Percentiles rank a stretch among this genome's conserved stretches.
Conservation (phyloP, 352 stramenopile genomes). For the Pythium sp. region DNA sequence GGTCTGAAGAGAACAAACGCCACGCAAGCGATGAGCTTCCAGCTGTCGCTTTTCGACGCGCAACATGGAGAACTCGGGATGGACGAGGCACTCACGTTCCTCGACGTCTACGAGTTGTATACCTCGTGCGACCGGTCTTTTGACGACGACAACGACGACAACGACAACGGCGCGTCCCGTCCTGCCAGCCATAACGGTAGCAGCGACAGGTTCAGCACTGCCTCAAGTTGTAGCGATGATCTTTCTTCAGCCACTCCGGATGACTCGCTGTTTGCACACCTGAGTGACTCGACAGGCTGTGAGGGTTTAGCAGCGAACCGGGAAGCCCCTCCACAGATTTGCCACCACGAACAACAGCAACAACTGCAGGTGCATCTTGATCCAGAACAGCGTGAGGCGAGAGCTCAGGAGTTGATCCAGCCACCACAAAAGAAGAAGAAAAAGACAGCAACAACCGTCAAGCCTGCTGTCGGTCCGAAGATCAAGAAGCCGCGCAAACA, state of each 20-base stretch:
- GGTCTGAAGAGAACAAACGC: background rate
- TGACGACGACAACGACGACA: too few relatives aligned
- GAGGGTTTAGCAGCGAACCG: background rate
- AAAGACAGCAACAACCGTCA: background rate
- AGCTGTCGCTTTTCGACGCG: background rate
- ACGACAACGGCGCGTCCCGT: background rate
- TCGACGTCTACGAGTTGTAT: slow-evolving; percentile 2
- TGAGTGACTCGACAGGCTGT: background rate
- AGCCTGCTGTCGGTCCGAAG: background rate
- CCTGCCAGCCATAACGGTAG: background rate
- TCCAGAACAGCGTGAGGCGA: too few relatives aligned
- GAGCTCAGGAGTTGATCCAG: background rate
- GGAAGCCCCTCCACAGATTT: background rate
- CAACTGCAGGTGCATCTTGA: background rate
- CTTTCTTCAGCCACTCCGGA: background rate
- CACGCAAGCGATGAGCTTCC: background rate
- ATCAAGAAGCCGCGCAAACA: slow-evolving; percentile 11
- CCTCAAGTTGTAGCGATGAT: background rate
- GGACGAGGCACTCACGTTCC: slow-evolving; percentile 6
- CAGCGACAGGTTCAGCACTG: background rate
- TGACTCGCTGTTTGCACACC: background rate
- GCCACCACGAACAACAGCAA: background rate
- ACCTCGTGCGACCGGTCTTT: background rate
- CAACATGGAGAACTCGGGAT: background rate
- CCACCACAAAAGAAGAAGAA: background rate